Evolutionary conservation across 768 basidiomycete species (phyloP), one percentile per base, ranked within the genome.

Genomic region (Mycena vulgaris): DNA sequence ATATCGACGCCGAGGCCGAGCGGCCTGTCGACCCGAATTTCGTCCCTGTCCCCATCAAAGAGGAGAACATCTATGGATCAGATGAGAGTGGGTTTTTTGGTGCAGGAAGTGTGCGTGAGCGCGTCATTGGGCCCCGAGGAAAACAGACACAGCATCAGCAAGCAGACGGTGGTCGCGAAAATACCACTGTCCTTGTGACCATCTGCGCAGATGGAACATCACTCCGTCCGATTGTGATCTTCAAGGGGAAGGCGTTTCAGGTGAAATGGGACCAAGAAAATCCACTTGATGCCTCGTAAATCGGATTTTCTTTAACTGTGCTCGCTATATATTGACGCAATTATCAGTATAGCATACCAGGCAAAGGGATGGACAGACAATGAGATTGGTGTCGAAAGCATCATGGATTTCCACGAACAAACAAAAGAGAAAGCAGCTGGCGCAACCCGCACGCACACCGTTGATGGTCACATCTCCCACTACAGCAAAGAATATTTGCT

Each of bases 381-480:
- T 5, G 78, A 82, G 57, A 80, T 87, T 60, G 81, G 80, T 11
- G 60, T 77, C 14, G 74, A 76, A 19, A 86, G 77, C 78, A 79
- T 86, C 28, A 77, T 84, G 66, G 63, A 80, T 27, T 88, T 87
- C 66, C 80, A 87, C 45, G 52, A 64, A 21, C 72, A 80, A 47
- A 88, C 85, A 23, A 49, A 71, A 19, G 76, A 71, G 16, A 84
- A 85, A 63, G 80, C 80, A 6, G 64, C 61, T 10, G 80, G 81
- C 10, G 55, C 67, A 5, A 63, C 74, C 5, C 66, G 76, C 0
- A 68, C 84, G 0, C 82, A 88, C 16, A 66, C 84, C 21, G 77
- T 88, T 14, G 85, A 88, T 78, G 83, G 87, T 0, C 87, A 89
- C 64, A 80, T 77, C 59, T 87, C 83, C 0, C 86, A 88, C 63